phyloP scores from a whole-genome alignment of 768 basidiomycete species.

The Sporobolomyces roseus region DNA sequence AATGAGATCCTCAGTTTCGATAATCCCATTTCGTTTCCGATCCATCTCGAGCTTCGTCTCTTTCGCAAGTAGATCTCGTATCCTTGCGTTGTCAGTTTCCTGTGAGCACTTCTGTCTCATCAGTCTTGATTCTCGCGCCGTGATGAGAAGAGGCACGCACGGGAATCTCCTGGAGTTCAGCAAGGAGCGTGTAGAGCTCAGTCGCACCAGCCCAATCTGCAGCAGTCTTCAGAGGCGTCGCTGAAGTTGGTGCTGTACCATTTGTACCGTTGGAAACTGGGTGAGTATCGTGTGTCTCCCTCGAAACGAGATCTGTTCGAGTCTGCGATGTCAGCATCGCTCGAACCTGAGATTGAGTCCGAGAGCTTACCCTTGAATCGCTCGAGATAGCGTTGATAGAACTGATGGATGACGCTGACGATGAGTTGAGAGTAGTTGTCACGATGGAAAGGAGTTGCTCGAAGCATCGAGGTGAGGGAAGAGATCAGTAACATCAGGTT shows the following conservation, averaged over 20 bases:
- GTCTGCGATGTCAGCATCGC: neutral
- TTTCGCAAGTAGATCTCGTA: slow-evolving; percentile 60
- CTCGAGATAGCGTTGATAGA: slow-evolving; percentile 89
- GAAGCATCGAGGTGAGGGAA: slow-evolving; percentile 84
- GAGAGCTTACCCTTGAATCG: slow-evolving; percentile 70
- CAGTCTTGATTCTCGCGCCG: neutral
- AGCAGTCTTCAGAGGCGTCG: slow-evolving; percentile 57
- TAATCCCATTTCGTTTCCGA: slow-evolving; percentile 57
- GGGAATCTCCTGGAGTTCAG: slow-evolving; percentile 59
- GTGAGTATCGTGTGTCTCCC: slow-evolving; percentile 6
- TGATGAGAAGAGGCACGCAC: slow-evolving; percentile 51
- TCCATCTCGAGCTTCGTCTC: slow-evolving; percentile 75
- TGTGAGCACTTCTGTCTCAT: neutral
- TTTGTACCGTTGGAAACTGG: neutral
- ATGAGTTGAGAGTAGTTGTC: slow-evolving; percentile 94
- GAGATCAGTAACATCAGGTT: slow-evolving; percentile 85
- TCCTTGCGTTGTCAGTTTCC: slow-evolving; percentile 3
- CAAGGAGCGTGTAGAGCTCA: slow-evolving; percentile 70
- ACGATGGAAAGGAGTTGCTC: slow-evolving; percentile 85
- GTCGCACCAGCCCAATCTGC: slow-evolving; percentile 73
- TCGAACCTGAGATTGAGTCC: neutral
- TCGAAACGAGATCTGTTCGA: slow-evolving; percentile 55
- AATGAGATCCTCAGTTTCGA: slow-evolving; percentile 66
- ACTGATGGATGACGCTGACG: slow-evolving; percentile 87
- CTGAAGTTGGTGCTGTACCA: neutral